Base-by-base conservation (phyloP, 345 rosid species). In the Gossypium longicalyx region DNA sequence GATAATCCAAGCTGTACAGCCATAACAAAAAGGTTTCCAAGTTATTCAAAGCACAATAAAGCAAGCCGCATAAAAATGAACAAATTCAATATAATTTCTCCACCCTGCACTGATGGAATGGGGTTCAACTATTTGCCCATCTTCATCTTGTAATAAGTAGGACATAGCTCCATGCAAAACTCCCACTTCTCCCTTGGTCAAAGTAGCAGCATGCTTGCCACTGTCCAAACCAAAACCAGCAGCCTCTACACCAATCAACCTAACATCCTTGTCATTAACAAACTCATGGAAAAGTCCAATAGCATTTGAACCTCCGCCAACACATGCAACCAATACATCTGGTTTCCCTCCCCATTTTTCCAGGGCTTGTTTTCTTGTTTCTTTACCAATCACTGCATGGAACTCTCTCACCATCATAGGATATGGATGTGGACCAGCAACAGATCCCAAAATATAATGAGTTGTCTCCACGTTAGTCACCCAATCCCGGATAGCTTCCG, bases 261-360 rank as follows among this genome's bases (percentile, higher is more conserved):
- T 75, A 23, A 95, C 92, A 71, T 90, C 97, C 70, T 78, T 68
- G 75, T 93, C 98, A 48, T 86, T 76, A 1, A 93, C 85, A 83
- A 95, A 93, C 76, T 95, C 99, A 78, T 93, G 97, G 81, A 95
- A 95, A 76, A 93, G 91, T 58, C 99, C 99, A 81, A 93, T 90
- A 44, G 98, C 97, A 59, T 93, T 93, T 13, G 98, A 95, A 71
- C 98, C 99, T 12, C 98, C 94, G 65, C 98, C 99, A 5, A 93
- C 90, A 77, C 98, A 95, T 7, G 98, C 97, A 45, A 93, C 93
- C 74, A 95, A 81, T 11, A 93, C 89, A 82, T 95, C 99, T 1
- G 97, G 97, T 83, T 90, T 93, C 67, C 98, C 91, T 9, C 98
- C 99, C 98, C 97, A 95, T 83, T 91, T 95, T 72, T 93, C 93